Evolutionary conservation across 495 filamentous ascomycete species (phyloP).

Genomic region (Penicilliopsis zonata): DNA sequence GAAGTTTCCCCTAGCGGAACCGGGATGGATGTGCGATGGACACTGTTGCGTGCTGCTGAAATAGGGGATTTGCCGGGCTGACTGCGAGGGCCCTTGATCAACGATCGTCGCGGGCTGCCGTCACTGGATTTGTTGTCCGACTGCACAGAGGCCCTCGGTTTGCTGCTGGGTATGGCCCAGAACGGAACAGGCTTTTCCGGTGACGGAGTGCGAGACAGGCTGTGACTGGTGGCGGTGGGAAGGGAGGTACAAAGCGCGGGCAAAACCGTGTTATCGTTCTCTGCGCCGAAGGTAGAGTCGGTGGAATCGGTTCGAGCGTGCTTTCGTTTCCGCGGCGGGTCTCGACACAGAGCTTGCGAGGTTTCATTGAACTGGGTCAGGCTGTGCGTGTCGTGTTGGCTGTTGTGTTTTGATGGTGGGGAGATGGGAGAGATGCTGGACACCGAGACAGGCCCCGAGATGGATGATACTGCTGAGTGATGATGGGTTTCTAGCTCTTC

Average conservation of each 20-base stretch:
- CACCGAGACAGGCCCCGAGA: conserved; percentile 1
- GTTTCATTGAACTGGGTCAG: conserved; percentile 4
- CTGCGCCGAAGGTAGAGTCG: conserved; percentile 3
- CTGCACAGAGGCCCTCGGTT: conserved; percentile 10
- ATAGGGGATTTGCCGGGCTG: conserved; percentile 15
- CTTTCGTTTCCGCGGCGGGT: conserved; percentile 15
- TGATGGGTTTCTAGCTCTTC: conserved; percentile 17
- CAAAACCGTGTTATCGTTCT: conserved; percentile 8
- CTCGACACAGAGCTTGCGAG: conserved; percentile 6
- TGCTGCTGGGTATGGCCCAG: conserved; percentile 18
- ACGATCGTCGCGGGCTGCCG: conserved; percentile 25
- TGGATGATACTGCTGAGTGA: conserved; percentile 5
- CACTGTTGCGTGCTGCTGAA: conserved; percentile 12
- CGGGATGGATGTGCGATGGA: conserved; percentile 9
- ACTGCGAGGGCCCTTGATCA: conserved; percentile 26
- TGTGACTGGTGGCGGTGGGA: conserved; percentile 8
- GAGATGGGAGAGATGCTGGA: conserved; percentile 11
- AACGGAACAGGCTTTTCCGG: conserved; percentile 15
- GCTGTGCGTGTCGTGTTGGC: conserved; percentile 4
- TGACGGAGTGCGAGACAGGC: conserved; percentile 22
- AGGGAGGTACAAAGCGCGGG: conserved; percentile 19
- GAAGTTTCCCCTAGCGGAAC: conserved; percentile 7
- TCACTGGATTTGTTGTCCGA: conserved; percentile 11
- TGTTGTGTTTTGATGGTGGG: conserved; percentile 9
- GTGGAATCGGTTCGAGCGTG: conserved; percentile 6